phyloP scores from a whole-genome alignment of 768 basidiomycete genomes.

The Lepiota venenata region DNA sequence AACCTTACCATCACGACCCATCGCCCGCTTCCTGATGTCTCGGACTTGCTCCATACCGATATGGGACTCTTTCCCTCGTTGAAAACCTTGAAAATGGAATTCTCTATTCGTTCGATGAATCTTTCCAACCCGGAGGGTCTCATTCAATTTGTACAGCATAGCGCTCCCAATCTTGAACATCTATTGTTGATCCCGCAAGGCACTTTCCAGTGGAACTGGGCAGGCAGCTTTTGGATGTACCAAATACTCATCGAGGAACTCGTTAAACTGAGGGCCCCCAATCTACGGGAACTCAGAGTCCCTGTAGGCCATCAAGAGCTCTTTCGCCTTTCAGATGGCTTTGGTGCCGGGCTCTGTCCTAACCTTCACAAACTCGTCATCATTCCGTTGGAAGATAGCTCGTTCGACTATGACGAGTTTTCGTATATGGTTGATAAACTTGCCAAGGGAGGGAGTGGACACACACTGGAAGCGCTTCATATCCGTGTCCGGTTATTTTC shows the following conservation, averaged over 20 bases:
- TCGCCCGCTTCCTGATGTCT: background rate
- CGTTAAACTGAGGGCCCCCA: background rate
- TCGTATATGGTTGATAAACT: background rate
- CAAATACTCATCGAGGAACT: background rate
- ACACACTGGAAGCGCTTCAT: background rate
- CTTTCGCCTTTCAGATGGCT: conserved; percentile 1
- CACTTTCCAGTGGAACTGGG: too few species aligned
- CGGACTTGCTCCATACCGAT: background rate
- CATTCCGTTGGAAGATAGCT: too few species aligned
- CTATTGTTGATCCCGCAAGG: conserved; percentile 7
- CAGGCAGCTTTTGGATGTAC: background rate
- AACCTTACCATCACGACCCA: background rate
- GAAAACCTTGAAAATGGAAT: conserved; percentile 8
- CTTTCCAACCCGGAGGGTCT: background rate
- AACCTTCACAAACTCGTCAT: background rate
- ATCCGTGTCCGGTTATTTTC: conserved; percentile 1
- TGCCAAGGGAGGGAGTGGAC: background rate
- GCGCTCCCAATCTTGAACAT: conserved; percentile 10
- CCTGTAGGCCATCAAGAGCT: background rate
- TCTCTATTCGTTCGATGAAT: background rate
- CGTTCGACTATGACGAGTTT: background rate
- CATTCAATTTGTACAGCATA: conserved; percentile 7
- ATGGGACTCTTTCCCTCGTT: conserved; percentile 10
- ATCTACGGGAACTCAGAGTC: conserved; percentile 1
- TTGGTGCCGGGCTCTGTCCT: conserved; percentile 1